A percentile compares a stretch with the other conserved stretches of the same genome.
Evolutionary conservation across 306 rosid genomes (phyloP).

Genomic region (Astragalus membranaceus): DNA sequence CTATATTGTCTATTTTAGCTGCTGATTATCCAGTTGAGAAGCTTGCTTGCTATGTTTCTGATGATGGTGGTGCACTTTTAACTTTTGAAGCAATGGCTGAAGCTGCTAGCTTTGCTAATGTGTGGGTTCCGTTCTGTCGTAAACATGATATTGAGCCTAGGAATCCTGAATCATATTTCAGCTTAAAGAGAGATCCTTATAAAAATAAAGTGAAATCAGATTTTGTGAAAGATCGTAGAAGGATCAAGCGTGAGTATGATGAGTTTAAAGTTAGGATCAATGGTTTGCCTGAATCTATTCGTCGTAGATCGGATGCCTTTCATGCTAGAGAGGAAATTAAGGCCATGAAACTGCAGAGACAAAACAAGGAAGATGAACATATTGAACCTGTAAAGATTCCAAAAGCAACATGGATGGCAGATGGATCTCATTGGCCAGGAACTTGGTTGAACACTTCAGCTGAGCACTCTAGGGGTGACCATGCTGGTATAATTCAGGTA

Average conservation of each 20-base stretch:
- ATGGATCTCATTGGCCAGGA: constrained; percentile 98
- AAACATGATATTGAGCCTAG: constrained; percentile 92
- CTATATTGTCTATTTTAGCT: constrained; percentile 84
- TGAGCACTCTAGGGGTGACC: constrained; percentile 84
- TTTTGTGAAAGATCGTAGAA: constrained; percentile 89
- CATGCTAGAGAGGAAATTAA: constrained; percentile 94
- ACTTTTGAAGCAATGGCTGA: constrained; percentile 99
- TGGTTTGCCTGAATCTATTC: constrained; percentile 87
- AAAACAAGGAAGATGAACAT: constrained; percentile 67
- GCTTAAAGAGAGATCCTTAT: constrained; percentile 83
- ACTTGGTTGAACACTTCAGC: constrained; percentile 74
- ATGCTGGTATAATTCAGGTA: constrained; percentile 98
- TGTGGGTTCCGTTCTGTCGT: constrained; percentile 94
- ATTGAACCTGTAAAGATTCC: constrained; percentile 62
- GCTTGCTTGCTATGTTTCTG: constrained; percentile 96
- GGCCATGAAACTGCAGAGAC: constrained; percentile 86
- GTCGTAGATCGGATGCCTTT: constrained; percentile 92
- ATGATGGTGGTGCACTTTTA: constrained; percentile 95
- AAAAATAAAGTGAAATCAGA: constrained; percentile 80
- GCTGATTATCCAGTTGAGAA: constrained; percentile 95
- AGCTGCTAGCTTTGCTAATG: constrained; percentile 93
- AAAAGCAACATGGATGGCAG: constrained; percentile 99
- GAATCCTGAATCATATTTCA: constrained; percentile 92
- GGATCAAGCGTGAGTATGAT: constrained; percentile 94
- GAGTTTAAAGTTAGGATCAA: constrained; percentile 94